Evolutionary conservation across 2,329 filamentous ascomycete genomes (phyloP), one percentile per base, ranked within the genome.

Genomic region (Pestalotiopsis sp.): DNA sequence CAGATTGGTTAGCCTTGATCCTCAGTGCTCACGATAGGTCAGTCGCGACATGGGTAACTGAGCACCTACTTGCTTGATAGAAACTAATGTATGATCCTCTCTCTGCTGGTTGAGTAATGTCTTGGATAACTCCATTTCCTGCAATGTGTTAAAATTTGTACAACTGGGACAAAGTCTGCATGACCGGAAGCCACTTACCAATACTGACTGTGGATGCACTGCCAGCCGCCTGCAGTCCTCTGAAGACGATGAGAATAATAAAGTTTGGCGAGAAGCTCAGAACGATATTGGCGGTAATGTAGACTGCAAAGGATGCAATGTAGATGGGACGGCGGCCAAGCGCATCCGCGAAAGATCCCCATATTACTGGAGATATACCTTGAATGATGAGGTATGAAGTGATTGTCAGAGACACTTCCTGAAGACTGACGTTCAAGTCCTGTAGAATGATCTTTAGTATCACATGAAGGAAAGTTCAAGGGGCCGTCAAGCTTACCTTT

Each of bases 311-410:
- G 1, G 83, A 83, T 27, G 78, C 80, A 14, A 81, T 78, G 68
- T 83, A 85, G n/a, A 82, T 79, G 0, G 79, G 76, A 14, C 85
- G 80, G 3, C 85, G 80, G 0, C 85, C 85, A 5, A 82, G 70
- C 0, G 77, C 77, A 70, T 87, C 85, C 0, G 84, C 84, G 9
- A 87, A 75, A 0, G 84, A 80, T 7, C 82, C 83, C 82, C 83
- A 87, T 64, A 87, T 77, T 3, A 81, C 77, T 0, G 86, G 85
- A 3, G 83, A 81, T 17, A 87, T 74, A 5, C 83, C 86, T 75
- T 87, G 86, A 3, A 86, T 76, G 64, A 87, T 78, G 75, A 86
- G 82, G 71, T 87, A 88, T 2, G 80, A 76, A 0, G 82, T 84
- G 11, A 85, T 79, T 4, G 81, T 83, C 12, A 84, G 73, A 62